Evolutionary conservation across 768 basidiomycete genomes (phyloP).

Genomic region (Tricholoma bakamatsutake): DNA sequence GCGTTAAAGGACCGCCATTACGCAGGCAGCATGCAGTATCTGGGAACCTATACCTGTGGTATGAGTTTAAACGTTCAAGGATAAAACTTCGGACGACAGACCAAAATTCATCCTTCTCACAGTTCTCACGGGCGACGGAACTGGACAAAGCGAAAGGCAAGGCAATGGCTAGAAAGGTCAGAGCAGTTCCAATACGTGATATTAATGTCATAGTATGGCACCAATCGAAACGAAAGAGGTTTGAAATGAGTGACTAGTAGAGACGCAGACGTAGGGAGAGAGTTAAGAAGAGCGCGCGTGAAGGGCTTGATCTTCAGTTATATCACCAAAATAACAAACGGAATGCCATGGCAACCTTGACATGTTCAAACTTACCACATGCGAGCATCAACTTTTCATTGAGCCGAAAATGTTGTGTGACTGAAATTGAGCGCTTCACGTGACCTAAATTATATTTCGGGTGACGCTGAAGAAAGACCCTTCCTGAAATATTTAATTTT

Average conservation of each 20-base stretch:
- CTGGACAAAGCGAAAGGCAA: constrained; percentile 29
- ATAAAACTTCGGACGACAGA: constrained; percentile 10
- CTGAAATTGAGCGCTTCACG: too few relatives aligned
- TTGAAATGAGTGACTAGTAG: constrained; percentile 13
- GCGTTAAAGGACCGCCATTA: constrained; percentile 27
- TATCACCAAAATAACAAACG: too few relatives aligned
- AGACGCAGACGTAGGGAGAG: constrained; percentile 1
- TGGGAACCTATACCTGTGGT: constrained; percentile 26
- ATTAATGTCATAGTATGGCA: constrained; percentile 9
- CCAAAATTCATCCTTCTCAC: constrained; percentile 28
- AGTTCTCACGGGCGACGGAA: constrained; percentile 16
- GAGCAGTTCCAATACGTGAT: constrained; percentile 9
- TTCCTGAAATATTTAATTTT: too few relatives aligned
- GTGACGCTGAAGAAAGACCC: too few relatives aligned
- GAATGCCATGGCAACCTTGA: too few relatives aligned
- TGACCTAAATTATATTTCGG: too few relatives aligned
- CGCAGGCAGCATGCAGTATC: constrained; percentile 38
- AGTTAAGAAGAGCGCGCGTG: neutral
- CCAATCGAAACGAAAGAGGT: neutral
- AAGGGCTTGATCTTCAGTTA: too few relatives aligned
- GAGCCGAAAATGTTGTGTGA: too few relatives aligned
- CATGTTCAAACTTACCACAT: too few relatives aligned
- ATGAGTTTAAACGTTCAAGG: constrained; percentile 12
- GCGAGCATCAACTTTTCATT: too few relatives aligned
- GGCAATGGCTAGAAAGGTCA: constrained; percentile 29